Conservation (phyloP, 2,329 filamentous ascomycete genomes). For the Colletotrichum viniferum region DNA sequence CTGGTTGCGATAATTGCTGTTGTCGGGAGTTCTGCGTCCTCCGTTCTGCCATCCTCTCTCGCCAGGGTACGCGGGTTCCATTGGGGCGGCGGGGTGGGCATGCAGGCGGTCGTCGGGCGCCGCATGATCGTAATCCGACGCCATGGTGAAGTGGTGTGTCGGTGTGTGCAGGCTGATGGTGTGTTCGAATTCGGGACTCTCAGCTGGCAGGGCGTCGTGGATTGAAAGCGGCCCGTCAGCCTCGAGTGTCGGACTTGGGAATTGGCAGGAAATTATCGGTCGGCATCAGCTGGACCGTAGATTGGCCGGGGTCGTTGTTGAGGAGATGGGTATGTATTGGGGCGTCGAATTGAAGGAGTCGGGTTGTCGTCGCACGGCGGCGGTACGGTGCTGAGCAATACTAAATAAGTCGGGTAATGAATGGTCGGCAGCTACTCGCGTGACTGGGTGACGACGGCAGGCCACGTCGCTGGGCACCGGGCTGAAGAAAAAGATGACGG, state of each 20-base stretch:
- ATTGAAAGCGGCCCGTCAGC: conserved; percentile 21
- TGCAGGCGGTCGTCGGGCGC: conserved; percentile 41
- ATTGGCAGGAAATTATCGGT: conserved; percentile 19
- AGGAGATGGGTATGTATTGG: conserved; percentile 11
- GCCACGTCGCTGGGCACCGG: conserved; percentile 16
- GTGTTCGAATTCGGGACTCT: conserved; percentile 21
- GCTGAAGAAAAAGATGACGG: conserved; percentile 13
- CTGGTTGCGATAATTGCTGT: conserved; percentile 34
- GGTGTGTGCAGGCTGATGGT: neutral
- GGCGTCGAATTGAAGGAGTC: conserved; percentile 12
- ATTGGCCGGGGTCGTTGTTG: conserved; percentile 7
- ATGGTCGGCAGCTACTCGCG: conserved; percentile 14
- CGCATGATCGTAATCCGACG: conserved; percentile 51
- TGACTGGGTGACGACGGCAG: conserved; percentile 15
- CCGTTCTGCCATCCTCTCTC: conserved; percentile 43
- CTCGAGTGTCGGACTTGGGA: conserved; percentile 20
- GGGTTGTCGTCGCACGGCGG: conserved; percentile 17
- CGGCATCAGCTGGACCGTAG: conserved; percentile 23
- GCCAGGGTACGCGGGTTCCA: conserved; percentile 33
- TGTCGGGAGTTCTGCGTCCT: conserved; percentile 40
- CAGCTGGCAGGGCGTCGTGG: neutral
- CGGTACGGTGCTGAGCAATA: conserved; percentile 15
- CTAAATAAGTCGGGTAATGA: conserved; percentile 14
- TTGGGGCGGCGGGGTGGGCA: conserved; percentile 26
- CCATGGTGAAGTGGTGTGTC: conserved; percentile 35